Evolutionary conservation across 208 protist species (phyloP), one percentile per base, ranked within the genome.

Genomic region (Trypanosoma mega): DNA sequence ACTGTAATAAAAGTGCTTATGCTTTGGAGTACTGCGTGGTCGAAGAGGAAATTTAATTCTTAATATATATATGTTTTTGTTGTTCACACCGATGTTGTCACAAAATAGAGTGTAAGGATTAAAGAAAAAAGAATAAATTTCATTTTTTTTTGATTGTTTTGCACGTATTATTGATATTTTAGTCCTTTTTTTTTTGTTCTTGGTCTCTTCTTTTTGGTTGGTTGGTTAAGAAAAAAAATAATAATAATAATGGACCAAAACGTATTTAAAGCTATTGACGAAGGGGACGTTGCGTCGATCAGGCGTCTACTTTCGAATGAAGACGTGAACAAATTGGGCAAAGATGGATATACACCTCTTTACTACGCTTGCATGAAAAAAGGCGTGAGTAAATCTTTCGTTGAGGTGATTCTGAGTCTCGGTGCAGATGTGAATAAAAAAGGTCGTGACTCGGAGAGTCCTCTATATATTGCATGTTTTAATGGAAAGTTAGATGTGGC

Each of bases 281-380:
- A 30, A 26, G 9, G 44, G 1, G 44, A 68, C 46, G 24, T 47
- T 60, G 51, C 21, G 2, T 14, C 14, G 20, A 21, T 68, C 20
- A n/a, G 44, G 27, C 16, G 8, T 3, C 7, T 27, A 0, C 50
- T 63, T 7, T 49, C 41, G 0, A 33, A 1, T 21, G 36, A 2
- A n/a, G 37, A 72, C 36, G 45, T 76, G 18, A 76, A 76, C 62
- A 18, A 47, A 33, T 11, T 70, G 37, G 53, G 59, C 23, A 39
- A 37, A 26, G 77, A 92, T 16, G 90, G 90, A 33, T 91, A 80
- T 66, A 83, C 78, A 2, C 83, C 85, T 1, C 78, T 96, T 18
- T 96, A 89, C 68, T 85, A 85, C 55, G 86, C 87, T 20, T 90
- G 80, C 61, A 93, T 94, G 90, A 92, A 91, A 62, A 53, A 61